A percentile compares a stretch with the other conserved stretches of the same genome.
Evolutionary conservation across 2,329 filamentous ascomycete species (phyloP).

Genomic region (Aspergillus aculeatus): DNA sequence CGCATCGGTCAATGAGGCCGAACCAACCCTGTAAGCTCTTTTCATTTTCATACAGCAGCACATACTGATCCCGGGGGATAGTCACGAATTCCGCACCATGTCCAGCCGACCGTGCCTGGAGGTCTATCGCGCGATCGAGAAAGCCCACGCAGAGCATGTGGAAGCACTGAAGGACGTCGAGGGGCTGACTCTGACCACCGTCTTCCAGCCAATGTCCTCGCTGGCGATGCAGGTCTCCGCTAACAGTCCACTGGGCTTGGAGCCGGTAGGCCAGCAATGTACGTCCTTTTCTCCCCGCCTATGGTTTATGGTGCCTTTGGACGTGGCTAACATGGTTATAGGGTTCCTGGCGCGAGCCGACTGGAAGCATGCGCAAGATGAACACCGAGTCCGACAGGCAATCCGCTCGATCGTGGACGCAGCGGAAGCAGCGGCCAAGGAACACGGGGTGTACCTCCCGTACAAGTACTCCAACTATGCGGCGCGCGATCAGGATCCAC

Average conservation of each 20-base stretch:
- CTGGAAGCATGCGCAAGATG: constrained; percentile 8
- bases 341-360: constrained; percentile 14
- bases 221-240: constrained; percentile 2
- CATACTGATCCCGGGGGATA: background rate
- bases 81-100: constrained; percentile 20
- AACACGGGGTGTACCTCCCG: constrained; percentile 9
- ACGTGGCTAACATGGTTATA: background rate
- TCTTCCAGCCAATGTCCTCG: constrained; percentile 15
- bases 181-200: constrained; percentile 9
- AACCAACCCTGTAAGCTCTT: background rate
- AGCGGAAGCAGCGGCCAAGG: constrained; percentile 7
- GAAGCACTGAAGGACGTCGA: constrained; percentile 3
- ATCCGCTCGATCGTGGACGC: constrained; percentile 12
- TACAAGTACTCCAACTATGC: constrained; percentile 19
- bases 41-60: no score
- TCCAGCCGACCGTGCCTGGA: constrained; percentile 10
- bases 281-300: background rate
- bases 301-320: background rate
- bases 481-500: constrained; percentile 15
- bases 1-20: constrained; percentile 5
- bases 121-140: constrained; percentile 12
- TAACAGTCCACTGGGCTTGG: constrained; percentile 11
- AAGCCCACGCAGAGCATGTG: constrained; percentile 8
- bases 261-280: constrained; percentile 12
- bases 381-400: constrained; percentile 7